phyloP scores from a whole-genome alignment of 2,329 filamentous ascomycete genomes.

The Allantophomopsis cytisporea region DNA sequence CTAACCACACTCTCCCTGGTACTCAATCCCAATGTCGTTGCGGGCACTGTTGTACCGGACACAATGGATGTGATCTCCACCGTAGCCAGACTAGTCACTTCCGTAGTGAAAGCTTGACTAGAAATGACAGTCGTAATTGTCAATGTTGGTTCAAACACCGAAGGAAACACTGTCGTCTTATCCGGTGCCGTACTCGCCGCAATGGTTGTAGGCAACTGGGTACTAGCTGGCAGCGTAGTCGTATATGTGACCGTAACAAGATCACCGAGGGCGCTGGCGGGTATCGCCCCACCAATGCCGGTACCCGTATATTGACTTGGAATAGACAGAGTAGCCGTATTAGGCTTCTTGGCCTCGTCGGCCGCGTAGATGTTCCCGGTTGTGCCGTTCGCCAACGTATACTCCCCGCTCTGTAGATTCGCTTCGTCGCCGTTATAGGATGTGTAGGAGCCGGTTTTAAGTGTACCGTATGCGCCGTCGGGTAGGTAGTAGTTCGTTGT shows the following conservation, averaged over 20 bases:
- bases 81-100: background rate
- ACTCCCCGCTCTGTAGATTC: slow-evolving; percentile 30
- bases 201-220: slow-evolving; percentile 13
- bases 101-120: background rate
- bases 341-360: slow-evolving; percentile 22
- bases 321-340: slow-evolving; percentile 27
- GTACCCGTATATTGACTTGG: slow-evolving; percentile 29
- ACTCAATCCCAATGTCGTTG: slow-evolving; percentile 4
- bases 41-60: slow-evolving; percentile 4
- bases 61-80: background rate
- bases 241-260: slow-evolving; percentile 18
- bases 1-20: background rate
- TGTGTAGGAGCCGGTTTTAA: slow-evolving; percentile 28
- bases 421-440: slow-evolving; percentile 20
- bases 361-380: slow-evolving; percentile 29
- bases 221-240: slow-evolving; percentile 8
- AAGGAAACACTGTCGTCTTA: slow-evolving; percentile 14
- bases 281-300: slow-evolving; percentile 30
- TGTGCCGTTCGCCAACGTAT: slow-evolving; percentile 21
- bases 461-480: slow-evolving; percentile 29
- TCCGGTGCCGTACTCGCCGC: slow-evolving; percentile 5
- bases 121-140: slow-evolving; percentile 2
- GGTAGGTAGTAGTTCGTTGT: slow-evolving; percentile 33
- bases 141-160: slow-evolving; percentile 8
- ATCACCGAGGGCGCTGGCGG: slow-evolving; percentile 25